Base-by-base conservation (phyloP, 2,329 filamentous ascomycete genomes). In the Aschersonia sp. region DNA sequence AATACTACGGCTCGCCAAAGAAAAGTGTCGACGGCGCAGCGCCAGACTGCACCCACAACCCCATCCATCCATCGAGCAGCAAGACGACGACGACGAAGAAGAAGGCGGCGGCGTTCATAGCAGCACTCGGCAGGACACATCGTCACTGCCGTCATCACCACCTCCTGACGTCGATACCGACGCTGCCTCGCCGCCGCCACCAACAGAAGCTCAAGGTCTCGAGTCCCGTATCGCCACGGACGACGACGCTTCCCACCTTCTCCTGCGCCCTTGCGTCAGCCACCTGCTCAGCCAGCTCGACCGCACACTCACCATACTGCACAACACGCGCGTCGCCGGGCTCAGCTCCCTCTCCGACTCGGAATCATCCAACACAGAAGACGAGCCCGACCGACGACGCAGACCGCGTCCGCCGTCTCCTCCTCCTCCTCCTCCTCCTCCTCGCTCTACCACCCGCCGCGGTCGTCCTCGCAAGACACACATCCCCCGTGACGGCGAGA, bases 241-340 rank as follows among this genome's bases (percentile, higher is more conserved):
- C 55, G 88, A 94, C 54, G 80, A 84, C 2, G 60, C 71, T 45
- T 85, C 86, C 0, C 69, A 74, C 50, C 60, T 64, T 2, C 68
- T 94, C 4, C 67, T 95, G 12, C 73, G 74, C 0, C 86, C 88
- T 0, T 73, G 78, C 0, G 73, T 85, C 9, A 73, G 81, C n/a
- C 82, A 86, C 53, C 74, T 89, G 12, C 69, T 95, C 6, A 65
- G 71, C 1, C 77, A 79, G 38, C 60, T 95, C 1, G 87, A 96
- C 55, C 62, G 69, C 4, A 72, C 91, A 1, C 73, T 95, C 5
- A 69, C 72, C 31, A 77, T 81, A 3, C 70, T 97, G 10, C 86
- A 89, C 58, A 77, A 81, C 50, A 72, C 77, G 1, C 75, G 82
- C 40, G 66, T 76, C 43, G 73, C 78, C 3, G 56, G 60, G 29